phyloP scores from a whole-genome alignment of 2,329 filamentous ascomycete species.

The Graphiopsis chlorocephala region DNA sequence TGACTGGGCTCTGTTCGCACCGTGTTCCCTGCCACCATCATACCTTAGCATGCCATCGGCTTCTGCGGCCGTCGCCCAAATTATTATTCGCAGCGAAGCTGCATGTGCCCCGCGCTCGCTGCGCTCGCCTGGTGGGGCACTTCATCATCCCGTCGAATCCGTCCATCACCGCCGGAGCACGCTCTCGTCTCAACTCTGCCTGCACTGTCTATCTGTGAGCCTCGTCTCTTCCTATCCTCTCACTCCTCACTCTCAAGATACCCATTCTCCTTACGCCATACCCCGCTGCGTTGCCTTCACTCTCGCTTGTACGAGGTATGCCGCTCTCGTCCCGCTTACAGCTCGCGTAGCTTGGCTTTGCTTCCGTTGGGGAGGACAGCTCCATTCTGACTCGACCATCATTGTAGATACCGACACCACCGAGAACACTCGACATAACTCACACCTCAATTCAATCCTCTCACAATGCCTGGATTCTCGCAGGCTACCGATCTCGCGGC shows the following conservation, averaged over 20 bases:
- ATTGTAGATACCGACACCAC: slow-evolving; percentile 25
- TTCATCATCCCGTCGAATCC: neutral
- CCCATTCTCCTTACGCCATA: neutral
- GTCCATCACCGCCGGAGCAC: neutral
- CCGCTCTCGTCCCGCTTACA: neutral
- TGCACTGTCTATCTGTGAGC: neutral
- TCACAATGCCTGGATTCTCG: slow-evolving; percentile 61
- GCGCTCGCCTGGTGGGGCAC: neutral
- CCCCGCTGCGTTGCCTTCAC: neutral
- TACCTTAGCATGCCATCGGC: neutral
- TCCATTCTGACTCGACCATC: slow-evolving; percentile 21
- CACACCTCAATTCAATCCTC: slow-evolving; percentile 11
- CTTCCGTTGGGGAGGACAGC: neutral
- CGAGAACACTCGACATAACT: neutral
- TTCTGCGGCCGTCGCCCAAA: neutral
- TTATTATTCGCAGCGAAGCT: neutral
- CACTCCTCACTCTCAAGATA: neutral
- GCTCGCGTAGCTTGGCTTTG: slow-evolving; percentile 4
- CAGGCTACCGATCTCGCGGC: slow-evolving; percentile 82
- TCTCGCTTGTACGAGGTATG: neutral
- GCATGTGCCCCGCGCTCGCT: neutral
- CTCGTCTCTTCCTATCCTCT: neutral
- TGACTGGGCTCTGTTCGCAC: neutral
- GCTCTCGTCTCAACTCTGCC: neutral
- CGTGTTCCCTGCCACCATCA: neutral